Evolutionary conservation across 306 rosid genomes (phyloP), one percentile per base, ranked within the genome.

Genomic region (Hippophae gyantsensis): DNA sequence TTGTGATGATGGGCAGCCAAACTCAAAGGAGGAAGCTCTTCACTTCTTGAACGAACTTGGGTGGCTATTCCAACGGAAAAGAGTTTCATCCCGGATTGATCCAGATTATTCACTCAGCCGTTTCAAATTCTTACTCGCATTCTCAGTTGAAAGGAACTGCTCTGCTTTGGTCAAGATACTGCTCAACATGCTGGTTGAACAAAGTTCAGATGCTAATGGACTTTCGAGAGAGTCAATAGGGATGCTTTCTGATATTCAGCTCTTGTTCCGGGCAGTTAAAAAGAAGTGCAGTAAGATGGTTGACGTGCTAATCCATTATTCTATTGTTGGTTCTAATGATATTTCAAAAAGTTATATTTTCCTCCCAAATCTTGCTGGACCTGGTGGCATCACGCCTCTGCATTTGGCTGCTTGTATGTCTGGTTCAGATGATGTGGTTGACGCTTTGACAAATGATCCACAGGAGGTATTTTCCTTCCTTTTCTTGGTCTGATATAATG

Each of bases 21-120:
- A 72, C 59, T 79, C 89, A 47, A 82, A 77, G 74, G 95, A 86
- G 71, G 97, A 84, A 74, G 72, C 69, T 70, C 63, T 89, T 57
- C 89, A 76, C 67, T 89, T 89, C 61, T 11, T 89, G 74, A 86
- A 89, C 71, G 95, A 89, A 81, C 89, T 89, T 57, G 97, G 97
- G 25, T 89, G 97, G 97, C 76, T 89, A 51, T 89, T 89, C 78
- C 93, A 89, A 73, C 80, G 86, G 56, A 79, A 74, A 73, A 74
- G 80, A 55, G 60, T 56, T 53, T 55, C 76, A 23, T 71, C 74
- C 40, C 61, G 67, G 75, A 66, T 64, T 32, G 73, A 63, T 73
- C 75, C 82, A n/a, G 60, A 54, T 64, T 82, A 72, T 74, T 67
- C 85, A 0, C 84, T 84, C 18, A 68, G 84, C 65, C 92, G 97